These are phyloP conservation scores for Fraxinus platypoda DNA, from an alignment of 305 asterid genomes.

Conservation along the genomic window DNA sequence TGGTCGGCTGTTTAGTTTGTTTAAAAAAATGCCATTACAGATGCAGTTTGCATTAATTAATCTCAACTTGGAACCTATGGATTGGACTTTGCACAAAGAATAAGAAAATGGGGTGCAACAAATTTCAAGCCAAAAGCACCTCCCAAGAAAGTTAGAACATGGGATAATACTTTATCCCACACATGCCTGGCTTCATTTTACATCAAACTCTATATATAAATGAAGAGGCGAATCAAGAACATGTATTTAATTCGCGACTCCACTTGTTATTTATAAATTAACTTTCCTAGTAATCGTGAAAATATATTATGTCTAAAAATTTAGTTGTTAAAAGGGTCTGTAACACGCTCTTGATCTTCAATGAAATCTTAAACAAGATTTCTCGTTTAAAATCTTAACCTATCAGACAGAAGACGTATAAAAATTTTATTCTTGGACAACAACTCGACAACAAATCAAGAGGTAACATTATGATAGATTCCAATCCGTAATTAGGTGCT, in stretches of 20 bases:
- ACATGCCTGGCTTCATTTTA: background rate
- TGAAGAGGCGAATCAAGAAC: background rate
- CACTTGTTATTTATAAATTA: background rate
- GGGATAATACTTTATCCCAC: background rate
- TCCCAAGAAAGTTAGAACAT: constrained; percentile 28
- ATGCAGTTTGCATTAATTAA: constrained; percentile 37
- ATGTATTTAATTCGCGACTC: background rate
- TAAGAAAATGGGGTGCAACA: constrained; percentile 21
- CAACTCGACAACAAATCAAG: constrained; percentile 8
- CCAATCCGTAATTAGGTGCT: constrained; percentile 30
- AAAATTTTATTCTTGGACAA: background rate
- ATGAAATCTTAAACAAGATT: background rate
- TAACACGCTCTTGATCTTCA: background rate
- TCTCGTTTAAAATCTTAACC: background rate
- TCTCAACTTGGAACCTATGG: constrained; percentile 31
- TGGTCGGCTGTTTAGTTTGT: constrained; percentile 39
- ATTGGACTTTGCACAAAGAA: constrained; percentile 19
- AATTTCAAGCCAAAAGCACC: constrained; percentile 23
- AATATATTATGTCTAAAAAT: background rate
- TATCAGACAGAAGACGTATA: no score
- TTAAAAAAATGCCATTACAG: constrained; percentile 29
- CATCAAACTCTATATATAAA: background rate
- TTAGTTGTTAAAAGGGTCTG: background rate
- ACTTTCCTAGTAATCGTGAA: background rate
- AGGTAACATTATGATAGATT: constrained; percentile 32